A percentile compares a stretch with the other conserved stretches of the same genome.
These are phyloP conservation scores for Kwoniella newhampshirensis DNA, from an alignment of 768 basidiomycete genomes.

Conservation along the genomic window DNA sequence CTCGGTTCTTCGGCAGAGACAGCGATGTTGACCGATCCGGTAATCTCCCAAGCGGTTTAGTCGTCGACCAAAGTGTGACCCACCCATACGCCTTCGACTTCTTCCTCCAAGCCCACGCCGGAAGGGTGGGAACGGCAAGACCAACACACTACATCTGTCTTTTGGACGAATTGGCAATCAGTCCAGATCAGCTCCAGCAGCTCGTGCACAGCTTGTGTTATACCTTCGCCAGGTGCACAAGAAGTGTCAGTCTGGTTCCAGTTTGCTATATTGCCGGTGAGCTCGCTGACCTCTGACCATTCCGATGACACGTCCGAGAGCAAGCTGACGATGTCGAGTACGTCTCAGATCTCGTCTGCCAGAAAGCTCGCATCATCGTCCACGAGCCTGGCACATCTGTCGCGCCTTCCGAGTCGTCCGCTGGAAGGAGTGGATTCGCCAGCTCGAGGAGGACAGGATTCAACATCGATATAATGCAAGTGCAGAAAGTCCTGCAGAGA, in stretches of 20 bases:
- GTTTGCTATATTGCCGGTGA: constrained; percentile 51
- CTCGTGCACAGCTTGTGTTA: constrained; percentile 46
- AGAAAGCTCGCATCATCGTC: constrained; percentile 47
- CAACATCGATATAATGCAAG: constrained; percentile 45
- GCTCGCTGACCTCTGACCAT: neutral
- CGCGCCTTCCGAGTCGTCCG: constrained; percentile 41
- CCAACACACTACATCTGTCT: constrained; percentile 51
- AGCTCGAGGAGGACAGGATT: constrained; percentile 14
- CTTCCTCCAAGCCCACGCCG: constrained; percentile 51
- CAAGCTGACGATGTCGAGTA: constrained; percentile 4
- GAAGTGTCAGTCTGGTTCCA: constrained; percentile 48
- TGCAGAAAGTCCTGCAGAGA: constrained; percentile 40
- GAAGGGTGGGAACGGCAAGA: constrained; percentile 51
- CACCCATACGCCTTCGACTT: constrained; percentile 53
- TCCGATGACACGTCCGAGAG: neutral
- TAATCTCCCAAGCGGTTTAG: constrained; percentile 45
- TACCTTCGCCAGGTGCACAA: constrained; percentile 49
- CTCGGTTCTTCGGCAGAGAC: constrained; percentile 46
- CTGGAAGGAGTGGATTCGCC: constrained; percentile 4
- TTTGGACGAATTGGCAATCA: constrained; percentile 44
- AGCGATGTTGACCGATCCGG: constrained; percentile 41
- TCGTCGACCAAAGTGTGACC: constrained; percentile 45
- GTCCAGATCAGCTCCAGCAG: constrained; percentile 46
- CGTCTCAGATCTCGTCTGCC: constrained; percentile 45
- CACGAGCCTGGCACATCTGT: constrained; percentile 28